Evolutionary conservation across 768 basidiomycete genomes (phyloP).

Genomic region (Sporobolomyces phaffii): DNA sequence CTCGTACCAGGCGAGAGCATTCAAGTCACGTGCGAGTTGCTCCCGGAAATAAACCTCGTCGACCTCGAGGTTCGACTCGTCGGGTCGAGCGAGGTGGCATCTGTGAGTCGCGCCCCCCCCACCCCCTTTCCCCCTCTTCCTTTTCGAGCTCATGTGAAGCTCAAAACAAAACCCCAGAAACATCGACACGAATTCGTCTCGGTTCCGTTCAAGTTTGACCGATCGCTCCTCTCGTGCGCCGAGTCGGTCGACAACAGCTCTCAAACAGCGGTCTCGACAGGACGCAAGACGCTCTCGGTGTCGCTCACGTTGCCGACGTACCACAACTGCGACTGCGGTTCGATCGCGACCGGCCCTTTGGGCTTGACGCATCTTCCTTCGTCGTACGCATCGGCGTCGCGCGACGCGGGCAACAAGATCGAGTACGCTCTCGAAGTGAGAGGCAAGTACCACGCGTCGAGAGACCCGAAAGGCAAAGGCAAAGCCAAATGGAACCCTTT

Average conservation of each 20-base stretch:
- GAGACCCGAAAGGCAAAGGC: neutral
- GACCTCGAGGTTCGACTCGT: neutral
- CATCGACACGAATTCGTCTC: constrained; percentile 7
- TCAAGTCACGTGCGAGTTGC: too few species aligned
- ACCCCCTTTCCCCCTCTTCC: neutral
- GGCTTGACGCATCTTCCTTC: neutral
- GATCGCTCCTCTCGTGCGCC: neutral
- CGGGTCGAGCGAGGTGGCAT: neutral
- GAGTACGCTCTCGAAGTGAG: neutral
- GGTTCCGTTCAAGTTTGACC: neutral
- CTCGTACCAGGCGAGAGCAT: too few species aligned
- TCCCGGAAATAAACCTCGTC: too few species aligned
- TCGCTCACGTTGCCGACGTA: neutral
- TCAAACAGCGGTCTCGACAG: neutral
- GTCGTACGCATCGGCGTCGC: too few species aligned
- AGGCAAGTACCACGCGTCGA: neutral
- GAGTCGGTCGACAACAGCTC: too few species aligned
- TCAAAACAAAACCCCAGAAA: neutral
- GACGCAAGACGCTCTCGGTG: neutral
- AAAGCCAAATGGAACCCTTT: constrained; percentile 1
- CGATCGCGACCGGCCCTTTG: too few species aligned
- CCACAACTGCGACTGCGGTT: too few species aligned
- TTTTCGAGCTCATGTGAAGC: neutral
- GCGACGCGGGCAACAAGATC: neutral
- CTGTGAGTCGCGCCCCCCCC: neutral